phyloP scores from a whole-genome alignment of 345 rosid species.

The Populus tremula region DNA sequence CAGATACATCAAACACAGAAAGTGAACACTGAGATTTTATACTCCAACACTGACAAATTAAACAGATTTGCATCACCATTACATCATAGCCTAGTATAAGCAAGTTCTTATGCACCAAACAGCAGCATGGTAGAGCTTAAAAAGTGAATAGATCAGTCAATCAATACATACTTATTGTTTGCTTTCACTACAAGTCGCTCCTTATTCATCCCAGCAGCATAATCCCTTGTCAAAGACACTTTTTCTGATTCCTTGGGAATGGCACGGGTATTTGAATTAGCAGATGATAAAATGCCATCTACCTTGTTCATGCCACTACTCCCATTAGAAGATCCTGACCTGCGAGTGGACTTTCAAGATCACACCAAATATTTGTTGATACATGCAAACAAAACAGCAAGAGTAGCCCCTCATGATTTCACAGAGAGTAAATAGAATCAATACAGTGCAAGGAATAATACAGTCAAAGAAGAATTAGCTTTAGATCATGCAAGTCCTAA shows the following conservation, averaged over 20 bases:
- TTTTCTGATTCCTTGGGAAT: conserved; percentile 41
- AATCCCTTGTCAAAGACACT: conserved; percentile 41
- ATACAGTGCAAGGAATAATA: not conserved
- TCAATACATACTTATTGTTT: conserved; percentile 42
- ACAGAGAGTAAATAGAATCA: not conserved
- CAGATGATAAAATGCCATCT: conserved; percentile 30
- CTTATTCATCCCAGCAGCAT: conserved; percentile 35
- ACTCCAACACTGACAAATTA: not conserved
- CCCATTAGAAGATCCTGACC: conserved; percentile 41
- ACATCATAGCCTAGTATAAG: not conserved
- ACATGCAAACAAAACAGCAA: not conserved
- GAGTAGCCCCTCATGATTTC: not conserved
- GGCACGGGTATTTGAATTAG: conserved; percentile 29
- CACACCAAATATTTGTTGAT: not conserved
- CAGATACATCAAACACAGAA: conserved; percentile 2
- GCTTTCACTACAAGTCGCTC: conserved; percentile 40
- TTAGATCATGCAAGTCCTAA: not conserved
- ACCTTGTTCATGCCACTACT: conserved; percentile 31
- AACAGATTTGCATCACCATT: not conserved
- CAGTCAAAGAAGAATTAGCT: not conserved
- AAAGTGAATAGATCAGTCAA: not conserved
- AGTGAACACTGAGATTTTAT: not conserved
- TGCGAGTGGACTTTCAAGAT: conserved; percentile 23
- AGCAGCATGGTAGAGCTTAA: not conserved
- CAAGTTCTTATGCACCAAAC: not conserved